Percentiles rank a stretch among this genome's conserved stretches.
Conservation (phyloP, 768 basidiomycete species). For the Boletus coccyginus region DNA sequence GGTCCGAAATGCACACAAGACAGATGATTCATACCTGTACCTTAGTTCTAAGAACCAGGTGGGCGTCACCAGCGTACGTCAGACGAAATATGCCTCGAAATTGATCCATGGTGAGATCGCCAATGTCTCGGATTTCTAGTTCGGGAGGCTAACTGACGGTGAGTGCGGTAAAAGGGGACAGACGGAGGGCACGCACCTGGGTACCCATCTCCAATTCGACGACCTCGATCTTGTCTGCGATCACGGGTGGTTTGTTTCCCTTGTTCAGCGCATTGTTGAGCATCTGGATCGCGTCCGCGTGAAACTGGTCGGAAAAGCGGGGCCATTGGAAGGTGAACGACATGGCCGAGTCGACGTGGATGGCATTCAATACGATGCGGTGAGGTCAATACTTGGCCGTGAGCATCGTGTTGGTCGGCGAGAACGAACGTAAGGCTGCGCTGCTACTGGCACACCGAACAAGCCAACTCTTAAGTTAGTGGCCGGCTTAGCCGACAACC, state of each 20-base stretch:
- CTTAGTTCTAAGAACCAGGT: slow-evolving; percentile 83
- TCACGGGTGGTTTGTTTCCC: slow-evolving; percentile 96
- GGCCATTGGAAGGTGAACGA: slow-evolving; percentile 96
- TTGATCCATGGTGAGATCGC: slow-evolving; percentile 92
- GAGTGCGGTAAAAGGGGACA: background rate
- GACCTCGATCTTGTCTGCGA: slow-evolving; percentile 96
- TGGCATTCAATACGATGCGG: background rate
- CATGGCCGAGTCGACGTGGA: slow-evolving; percentile 40
- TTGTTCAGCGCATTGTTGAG: slow-evolving; percentile 96
- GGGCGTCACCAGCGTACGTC: slow-evolving; percentile 92
- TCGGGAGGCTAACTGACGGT: slow-evolving; percentile 78
- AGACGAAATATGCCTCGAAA: slow-evolving; percentile 96
- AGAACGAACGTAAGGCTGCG: slow-evolving; percentile 8
- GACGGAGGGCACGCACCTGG: slow-evolving; percentile 52
- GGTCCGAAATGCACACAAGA: background rate
- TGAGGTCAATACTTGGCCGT: slow-evolving; percentile 3
- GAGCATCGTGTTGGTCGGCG: slow-evolving; percentile 22
- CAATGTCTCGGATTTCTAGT: slow-evolving; percentile 95
- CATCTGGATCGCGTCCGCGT: slow-evolving; percentile 94
- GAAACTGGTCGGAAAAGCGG: slow-evolving; percentile 94
- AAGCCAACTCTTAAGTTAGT: background rate
- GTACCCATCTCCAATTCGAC: slow-evolving; percentile 99
- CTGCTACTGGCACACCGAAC: background rate
- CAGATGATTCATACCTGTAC: slow-evolving; percentile 64
- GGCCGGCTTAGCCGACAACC: slow-evolving; percentile 1